These are phyloP conservation scores for Aureobasidium musti DNA, from an alignment of 2,329 filamentous ascomycete species.

Conservation along the genomic window DNA sequence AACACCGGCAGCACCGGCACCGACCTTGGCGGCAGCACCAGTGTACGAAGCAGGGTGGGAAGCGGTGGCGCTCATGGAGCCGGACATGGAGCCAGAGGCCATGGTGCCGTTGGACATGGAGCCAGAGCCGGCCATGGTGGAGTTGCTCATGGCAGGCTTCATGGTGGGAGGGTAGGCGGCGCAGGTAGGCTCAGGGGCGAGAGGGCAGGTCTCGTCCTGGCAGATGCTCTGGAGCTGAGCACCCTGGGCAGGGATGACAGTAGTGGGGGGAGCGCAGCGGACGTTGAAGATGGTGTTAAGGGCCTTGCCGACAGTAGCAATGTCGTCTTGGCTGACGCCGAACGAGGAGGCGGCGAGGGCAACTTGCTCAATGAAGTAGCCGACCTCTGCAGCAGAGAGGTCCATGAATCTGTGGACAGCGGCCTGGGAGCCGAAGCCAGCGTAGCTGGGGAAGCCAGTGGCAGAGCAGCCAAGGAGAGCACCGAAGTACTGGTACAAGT, in stretches of 20 bases:
- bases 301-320: conserved; percentile 52
- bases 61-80: neutral
- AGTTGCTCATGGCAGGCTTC: conserved; percentile 30
- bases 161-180: conserved; percentile 44
- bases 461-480: conserved; percentile 59
- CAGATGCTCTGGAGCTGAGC: conserved; percentile 59
- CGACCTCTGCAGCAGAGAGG: conserved; percentile 54
- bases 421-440: conserved; percentile 52
- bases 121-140: conserved; percentile 15
- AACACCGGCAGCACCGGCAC: conserved; percentile 23
- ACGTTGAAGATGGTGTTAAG: conserved; percentile 56
- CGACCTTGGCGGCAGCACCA: conserved; percentile 26
- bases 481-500: conserved; percentile 65
- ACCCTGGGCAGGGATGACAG: conserved; percentile 51
- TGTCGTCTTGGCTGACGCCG: conserved; percentile 58
- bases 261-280: conserved; percentile 53
- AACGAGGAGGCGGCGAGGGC: conserved; percentile 59
- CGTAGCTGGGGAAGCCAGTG: conserved; percentile 55
- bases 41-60: conserved; percentile 20
- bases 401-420: conserved; percentile 61
- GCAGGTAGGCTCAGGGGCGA: conserved; percentile 53
- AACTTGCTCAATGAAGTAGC: conserved; percentile 63
- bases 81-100: neutral
- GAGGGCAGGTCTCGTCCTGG: conserved; percentile 54
- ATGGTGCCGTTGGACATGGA: conserved; percentile 20